phyloP scores from a whole-genome alignment of 352 stramenopile genomes.

The Lagenidium giganteum region DNA sequence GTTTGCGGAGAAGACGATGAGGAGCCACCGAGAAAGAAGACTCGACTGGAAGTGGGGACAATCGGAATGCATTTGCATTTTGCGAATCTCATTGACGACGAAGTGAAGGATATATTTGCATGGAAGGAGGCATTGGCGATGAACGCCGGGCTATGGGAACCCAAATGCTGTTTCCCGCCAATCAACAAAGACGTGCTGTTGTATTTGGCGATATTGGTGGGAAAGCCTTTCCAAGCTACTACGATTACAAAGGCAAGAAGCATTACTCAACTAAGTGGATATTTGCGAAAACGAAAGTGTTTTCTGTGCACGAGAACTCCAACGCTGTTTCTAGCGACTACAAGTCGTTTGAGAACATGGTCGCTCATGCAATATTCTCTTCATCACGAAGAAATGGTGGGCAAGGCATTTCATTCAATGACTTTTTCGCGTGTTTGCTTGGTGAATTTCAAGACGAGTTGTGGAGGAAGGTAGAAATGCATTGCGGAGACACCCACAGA shows the following conservation, averaged over 20 bases:
- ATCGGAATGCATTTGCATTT: slow-evolving; percentile 4
- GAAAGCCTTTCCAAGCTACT: slow-evolving; percentile 18
- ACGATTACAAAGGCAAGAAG: not conserved
- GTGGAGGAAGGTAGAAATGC: too few relatives aligned
- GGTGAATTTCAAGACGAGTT: too few relatives aligned
- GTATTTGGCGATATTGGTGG: slow-evolving; percentile 23
- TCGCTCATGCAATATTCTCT: slow-evolving; percentile 23
- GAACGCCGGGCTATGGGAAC: slow-evolving; percentile 8
- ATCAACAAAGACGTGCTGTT: slow-evolving; percentile 24
- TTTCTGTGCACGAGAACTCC: slow-evolving; percentile 4
- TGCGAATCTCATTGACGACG: slow-evolving; percentile 1
- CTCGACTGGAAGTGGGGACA: slow-evolving; percentile 1
- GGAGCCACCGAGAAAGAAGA: not conserved
- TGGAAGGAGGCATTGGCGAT: too few relatives aligned
- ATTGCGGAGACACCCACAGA: too few relatives aligned
- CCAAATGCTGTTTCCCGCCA: slow-evolving; percentile 13
- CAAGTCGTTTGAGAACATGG: slow-evolving; percentile 22
- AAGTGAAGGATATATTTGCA: not conserved
- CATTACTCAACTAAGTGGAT: slow-evolving; percentile 13
- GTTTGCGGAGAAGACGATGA: too few relatives aligned
- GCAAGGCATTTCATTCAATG: slow-evolving; percentile 17
- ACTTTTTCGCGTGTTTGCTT: slow-evolving; percentile 17
- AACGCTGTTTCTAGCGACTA: too few relatives aligned
- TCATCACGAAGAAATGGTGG: slow-evolving; percentile 22
- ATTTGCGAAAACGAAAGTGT: too few relatives aligned